These are phyloP conservation scores for Epichloe coenophiala DNA, from an alignment of 2,329 filamentous ascomycete species.

Conservation along the genomic window DNA sequence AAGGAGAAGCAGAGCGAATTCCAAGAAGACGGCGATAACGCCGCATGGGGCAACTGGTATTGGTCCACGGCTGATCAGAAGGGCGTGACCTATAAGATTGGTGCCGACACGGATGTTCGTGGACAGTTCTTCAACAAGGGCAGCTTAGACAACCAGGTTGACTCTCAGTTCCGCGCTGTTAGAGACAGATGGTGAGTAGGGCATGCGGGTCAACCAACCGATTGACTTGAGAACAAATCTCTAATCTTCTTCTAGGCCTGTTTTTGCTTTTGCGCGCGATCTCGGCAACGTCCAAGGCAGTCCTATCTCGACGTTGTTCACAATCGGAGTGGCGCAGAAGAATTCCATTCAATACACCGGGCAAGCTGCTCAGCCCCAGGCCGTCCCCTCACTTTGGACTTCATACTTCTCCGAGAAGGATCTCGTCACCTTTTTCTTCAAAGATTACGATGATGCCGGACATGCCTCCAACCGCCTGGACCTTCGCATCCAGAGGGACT, in stretches of 20 bases:
- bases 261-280: slow-evolving; percentile 63
- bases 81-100: slow-evolving; percentile 54
- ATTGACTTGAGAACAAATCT: neutral
- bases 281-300: slow-evolving; percentile 32
- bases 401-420: slow-evolving; percentile 50
- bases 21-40: slow-evolving; percentile 53
- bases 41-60: slow-evolving; percentile 72
- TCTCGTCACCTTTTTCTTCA: slow-evolving; percentile 60
- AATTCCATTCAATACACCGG: slow-evolving; percentile 66
- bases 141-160: slow-evolving; percentile 48
- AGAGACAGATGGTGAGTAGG: slow-evolving; percentile 20
- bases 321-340: slow-evolving; percentile 64
- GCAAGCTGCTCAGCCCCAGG: slow-evolving; percentile 42
- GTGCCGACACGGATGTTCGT: slow-evolving; percentile 51
- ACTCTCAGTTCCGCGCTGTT: slow-evolving; percentile 41
- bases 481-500: slow-evolving; percentile 51
- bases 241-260: slow-evolving; percentile 36
- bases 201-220: neutral
- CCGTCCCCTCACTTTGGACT: slow-evolving; percentile 64
- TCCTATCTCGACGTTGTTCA: slow-evolving; percentile 46
- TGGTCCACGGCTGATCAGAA: slow-evolving; percentile 49
- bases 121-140: slow-evolving; percentile 51
- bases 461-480: slow-evolving; percentile 52
- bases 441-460: slow-evolving; percentile 52
- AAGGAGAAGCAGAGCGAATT: slow-evolving; percentile 49